Evolutionary conservation across 2,329 filamentous ascomycete genomes (phyloP).

Genomic region (Trichoderma aggressivum): DNA sequence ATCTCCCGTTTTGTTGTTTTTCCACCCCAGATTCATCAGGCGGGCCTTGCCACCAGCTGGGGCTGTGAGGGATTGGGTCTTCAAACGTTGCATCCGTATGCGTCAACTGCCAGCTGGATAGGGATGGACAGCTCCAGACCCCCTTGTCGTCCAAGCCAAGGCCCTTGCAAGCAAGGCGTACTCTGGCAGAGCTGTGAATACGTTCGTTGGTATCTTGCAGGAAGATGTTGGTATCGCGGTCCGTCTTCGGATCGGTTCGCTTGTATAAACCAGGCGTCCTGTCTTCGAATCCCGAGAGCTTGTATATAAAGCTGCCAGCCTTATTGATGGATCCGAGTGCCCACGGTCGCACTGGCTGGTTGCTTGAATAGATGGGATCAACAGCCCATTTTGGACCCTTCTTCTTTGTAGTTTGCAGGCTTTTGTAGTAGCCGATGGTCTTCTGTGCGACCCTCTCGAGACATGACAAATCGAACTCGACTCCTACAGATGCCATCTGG

Average conservation of each 20-base stretch:
- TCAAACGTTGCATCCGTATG: constrained; percentile 31
- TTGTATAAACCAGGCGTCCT: constrained; percentile 49
- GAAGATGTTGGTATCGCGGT: constrained; percentile 35
- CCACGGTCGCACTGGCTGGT: constrained; percentile 48
- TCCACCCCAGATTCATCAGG: constrained; percentile 25
- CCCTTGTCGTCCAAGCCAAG: constrained; percentile 47
- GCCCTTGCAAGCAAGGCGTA: constrained; percentile 50
- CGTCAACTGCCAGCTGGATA: constrained; percentile 44
- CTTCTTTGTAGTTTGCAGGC: constrained; percentile 19
- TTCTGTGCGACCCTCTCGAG: constrained; percentile 41
- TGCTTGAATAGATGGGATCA: constrained; percentile 45
- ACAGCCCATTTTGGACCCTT: constrained; percentile 41
- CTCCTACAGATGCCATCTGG: constrained; percentile 49
- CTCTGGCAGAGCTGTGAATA: constrained; percentile 52
- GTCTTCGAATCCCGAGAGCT: constrained; percentile 40
- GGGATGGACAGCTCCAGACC: constrained; percentile 46
- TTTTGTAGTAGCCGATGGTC: constrained; percentile 33
- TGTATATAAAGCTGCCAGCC: constrained; percentile 40
- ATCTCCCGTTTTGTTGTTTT: constrained; percentile 35
- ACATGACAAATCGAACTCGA: constrained; percentile 45
- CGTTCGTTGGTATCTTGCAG: constrained; percentile 53
- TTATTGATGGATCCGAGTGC: constrained; percentile 44
- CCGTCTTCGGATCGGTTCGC: constrained; percentile 41
- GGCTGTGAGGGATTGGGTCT: constrained; percentile 36
- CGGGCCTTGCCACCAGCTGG: constrained; percentile 31